Base-by-base conservation (phyloP, 192 early-diverging fungal genomes). In the Entomortierella lignicola region DNA sequence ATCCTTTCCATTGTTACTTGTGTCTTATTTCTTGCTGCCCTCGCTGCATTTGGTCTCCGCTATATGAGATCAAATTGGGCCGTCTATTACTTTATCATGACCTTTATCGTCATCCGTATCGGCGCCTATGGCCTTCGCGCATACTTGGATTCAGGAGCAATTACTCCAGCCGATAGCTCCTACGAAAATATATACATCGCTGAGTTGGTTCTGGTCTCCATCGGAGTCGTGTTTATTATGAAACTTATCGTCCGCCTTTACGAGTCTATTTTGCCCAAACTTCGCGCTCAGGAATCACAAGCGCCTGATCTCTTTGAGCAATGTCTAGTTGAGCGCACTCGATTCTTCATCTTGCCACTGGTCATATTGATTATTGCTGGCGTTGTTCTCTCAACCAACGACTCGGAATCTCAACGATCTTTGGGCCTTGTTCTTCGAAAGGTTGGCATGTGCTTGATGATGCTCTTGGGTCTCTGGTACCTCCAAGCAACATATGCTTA, bases 151-250 rank as follows among this genome's bases (percentile, higher is more conserved):
- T 51, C 42, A 0, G 50, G 23, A 54, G 23, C 27, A 25, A 29
- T 29, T 27, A 2, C 10, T 27, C 25, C 27, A 54, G 6, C 5
- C 27, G 6, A 54, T 26, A 4, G 11, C 23, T 10, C 4, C 10
- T 29, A 54, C 18, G 27, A 26, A 2, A 30, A 25, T 15, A 8
- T 29, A 4, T 4, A 25, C 2, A 29, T 29, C 8, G 15, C 27
- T 15, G 52, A 54, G 10, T 15, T 29, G 10, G 18, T 29, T 5
- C 10, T 54, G 23, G 5, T 54, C 51, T 62, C 65, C 23, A 41
- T 68, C n/a, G 72, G 72, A n/a, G 60, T 48, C 26, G 41, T 68
- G 63, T 77, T 68, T 32, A 56, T 77, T 23, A 53, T 77, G 23
- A 12, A 63, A 2, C 26, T 77, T 34, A 44, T 77, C 11, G 59